phyloP scores from a whole-genome alignment of 306 rosid genomes.

The Neltuma alba region DNA sequence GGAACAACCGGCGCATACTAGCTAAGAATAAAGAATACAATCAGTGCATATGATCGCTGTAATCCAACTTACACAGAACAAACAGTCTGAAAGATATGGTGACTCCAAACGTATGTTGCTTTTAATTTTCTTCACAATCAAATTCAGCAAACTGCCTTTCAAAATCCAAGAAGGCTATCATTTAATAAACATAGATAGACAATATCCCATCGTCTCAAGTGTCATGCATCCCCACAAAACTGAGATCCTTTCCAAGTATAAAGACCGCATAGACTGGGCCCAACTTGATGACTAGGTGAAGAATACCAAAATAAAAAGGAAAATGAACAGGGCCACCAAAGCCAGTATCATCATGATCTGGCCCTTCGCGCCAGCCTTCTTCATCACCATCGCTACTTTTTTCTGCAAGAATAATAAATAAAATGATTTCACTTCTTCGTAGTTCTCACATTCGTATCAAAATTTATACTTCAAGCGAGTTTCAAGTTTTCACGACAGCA shows the following conservation, averaged over 20 bases:
- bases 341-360: conserved; percentile 41
- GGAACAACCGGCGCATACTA: too few relatives aligned
- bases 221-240: conserved; percentile 36
- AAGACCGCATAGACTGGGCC: conserved; percentile 29
- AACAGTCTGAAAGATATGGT: conserved; percentile 23
- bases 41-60: background rate
- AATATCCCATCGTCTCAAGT: conserved; percentile 5
- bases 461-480: conserved; percentile 1
- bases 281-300: conserved; percentile 58
- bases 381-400: conserved; percentile 92
- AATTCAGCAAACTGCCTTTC: conserved; percentile 24
- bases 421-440: conserved; percentile 32
- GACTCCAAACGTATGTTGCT: conserved; percentile 27
- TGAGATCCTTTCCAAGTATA: conserved; percentile 35
- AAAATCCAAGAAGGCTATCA: conserved; percentile 20
- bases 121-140: conserved; percentile 33
- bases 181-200: background rate
- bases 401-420: conserved; percentile 61
- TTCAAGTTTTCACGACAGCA: background rate
- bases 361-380: conserved; percentile 92
- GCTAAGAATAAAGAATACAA: background rate
- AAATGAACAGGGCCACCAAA: conserved; percentile 63
- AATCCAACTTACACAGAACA: conserved; percentile 34
- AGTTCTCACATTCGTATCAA: background rate
- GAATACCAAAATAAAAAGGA: conserved; percentile 90